These are phyloP conservation scores for Pugionium cornutum DNA, from an alignment of 345 rosid species.

Conservation along the genomic window DNA sequence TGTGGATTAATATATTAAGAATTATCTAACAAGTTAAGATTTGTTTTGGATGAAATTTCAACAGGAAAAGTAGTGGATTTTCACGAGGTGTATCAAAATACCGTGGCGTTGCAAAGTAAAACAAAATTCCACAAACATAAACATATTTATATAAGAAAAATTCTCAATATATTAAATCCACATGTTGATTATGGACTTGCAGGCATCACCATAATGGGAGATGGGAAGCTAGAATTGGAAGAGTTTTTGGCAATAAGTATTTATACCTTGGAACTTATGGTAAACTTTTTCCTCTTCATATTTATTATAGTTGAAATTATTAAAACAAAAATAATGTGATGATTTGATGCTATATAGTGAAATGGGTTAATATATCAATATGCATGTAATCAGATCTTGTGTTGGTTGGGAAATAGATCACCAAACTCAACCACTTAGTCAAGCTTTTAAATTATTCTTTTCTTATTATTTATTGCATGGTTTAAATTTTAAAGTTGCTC, in stretches of 20 bases:
- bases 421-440: constrained; percentile 47
- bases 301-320: too few species aligned
- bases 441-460: constrained; percentile 23
- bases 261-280: constrained; percentile 71
- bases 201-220: constrained; percentile 83
- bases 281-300: constrained; percentile 20
- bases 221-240: constrained; percentile 83
- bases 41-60: background rate
- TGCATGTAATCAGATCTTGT: constrained; percentile 39
- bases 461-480: constrained; percentile 11
- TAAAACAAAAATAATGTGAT: too few species aligned
- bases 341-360: background rate
- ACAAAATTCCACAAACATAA: too few species aligned
- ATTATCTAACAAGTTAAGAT: background rate
- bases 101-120: constrained; percentile 94
- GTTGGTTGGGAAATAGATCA: constrained; percentile 45
- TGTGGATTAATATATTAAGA: too few species aligned
- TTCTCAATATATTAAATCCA: background rate
- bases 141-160: too few species aligned
- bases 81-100: constrained; percentile 94
- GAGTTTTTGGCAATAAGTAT: constrained; percentile 76
- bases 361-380: constrained; percentile 28
- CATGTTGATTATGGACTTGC: constrained; percentile 13
- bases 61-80: constrained; percentile 93
- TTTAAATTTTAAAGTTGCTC: constrained; percentile 28